Conservation (phyloP, 2,329 filamentous ascomycete genomes). For the Huntiella abstrusa region DNA sequence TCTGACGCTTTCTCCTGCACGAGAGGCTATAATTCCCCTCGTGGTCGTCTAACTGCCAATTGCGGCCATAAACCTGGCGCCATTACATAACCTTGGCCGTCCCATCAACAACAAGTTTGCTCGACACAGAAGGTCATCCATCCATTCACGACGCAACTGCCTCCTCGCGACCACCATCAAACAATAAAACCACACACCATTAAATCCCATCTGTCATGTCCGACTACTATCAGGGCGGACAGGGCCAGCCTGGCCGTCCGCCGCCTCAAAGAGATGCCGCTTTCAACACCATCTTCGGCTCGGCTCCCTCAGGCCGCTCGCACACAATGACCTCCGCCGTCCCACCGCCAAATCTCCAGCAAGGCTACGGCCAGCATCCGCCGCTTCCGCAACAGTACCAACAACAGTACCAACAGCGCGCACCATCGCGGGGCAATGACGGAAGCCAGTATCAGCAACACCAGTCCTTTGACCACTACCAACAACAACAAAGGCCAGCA, state of each 20-base stretch:
- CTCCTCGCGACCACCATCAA: background rate
- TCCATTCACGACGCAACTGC: background rate
- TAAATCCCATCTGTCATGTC: slow-evolving; percentile 25
- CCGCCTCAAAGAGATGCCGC: slow-evolving; percentile 68
- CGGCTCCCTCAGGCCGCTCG: slow-evolving; percentile 67
- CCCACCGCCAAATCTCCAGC: slow-evolving; percentile 30
- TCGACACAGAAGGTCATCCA: background rate
- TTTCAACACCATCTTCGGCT: slow-evolving; percentile 90
- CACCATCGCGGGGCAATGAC: slow-evolving; percentile 10
- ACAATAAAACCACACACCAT: too few relatives aligned
- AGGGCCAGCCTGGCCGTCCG: slow-evolving; percentile 29
- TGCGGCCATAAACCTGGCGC: too few relatives aligned
- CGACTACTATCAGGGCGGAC: slow-evolving; percentile 37
- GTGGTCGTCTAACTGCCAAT: too few relatives aligned
- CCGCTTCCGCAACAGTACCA: slow-evolving; percentile 18
- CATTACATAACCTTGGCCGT: too few relatives aligned
- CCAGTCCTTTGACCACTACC: background rate
- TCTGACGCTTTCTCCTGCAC: too few relatives aligned
- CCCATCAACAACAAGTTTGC: too few relatives aligned
- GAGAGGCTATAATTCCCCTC: too few relatives aligned
- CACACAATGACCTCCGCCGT: slow-evolving; percentile 86
- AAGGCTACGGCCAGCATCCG: slow-evolving; percentile 23
- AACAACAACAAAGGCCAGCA: slow-evolving; percentile 25
- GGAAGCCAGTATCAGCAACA: background rate
- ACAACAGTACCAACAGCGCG: slow-evolving; percentile 18